phyloP scores from a whole-genome alignment of 345 rosid species.

The Carallia brachiata region DNA sequence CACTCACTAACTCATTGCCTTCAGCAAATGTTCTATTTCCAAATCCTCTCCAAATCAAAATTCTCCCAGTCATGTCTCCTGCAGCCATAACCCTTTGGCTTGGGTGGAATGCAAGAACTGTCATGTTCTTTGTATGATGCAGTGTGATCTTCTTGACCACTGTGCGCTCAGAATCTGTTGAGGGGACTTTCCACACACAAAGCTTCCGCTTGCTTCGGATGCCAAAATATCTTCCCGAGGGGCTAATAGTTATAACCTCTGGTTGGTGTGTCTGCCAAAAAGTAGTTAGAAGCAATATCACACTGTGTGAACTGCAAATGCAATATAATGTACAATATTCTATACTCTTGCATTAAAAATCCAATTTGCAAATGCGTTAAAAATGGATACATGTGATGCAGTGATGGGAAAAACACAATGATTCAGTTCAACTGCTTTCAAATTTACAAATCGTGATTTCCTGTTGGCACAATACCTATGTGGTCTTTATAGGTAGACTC shows the following conservation, averaged over 20 bases:
- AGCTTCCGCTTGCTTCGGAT: conserved; percentile 53
- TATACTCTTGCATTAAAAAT: too few relatives aligned
- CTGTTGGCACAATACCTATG: too few relatives aligned
- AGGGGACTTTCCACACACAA: conserved; percentile 71
- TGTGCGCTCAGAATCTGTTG: conserved; percentile 39
- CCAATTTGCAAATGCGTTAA: too few relatives aligned
- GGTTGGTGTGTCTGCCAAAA: conserved; percentile 59
- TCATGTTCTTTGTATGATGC: conserved; percentile 78
- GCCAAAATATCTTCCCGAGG: conserved; percentile 67
- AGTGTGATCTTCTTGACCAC: conserved; percentile 54
- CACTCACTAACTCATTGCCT: conserved; percentile 25
- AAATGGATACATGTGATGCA: too few relatives aligned
- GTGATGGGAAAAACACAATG: too few relatives aligned
- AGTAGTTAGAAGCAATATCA: conserved; percentile 2
- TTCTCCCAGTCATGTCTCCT: conserved; percentile 90
- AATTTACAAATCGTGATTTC: too few relatives aligned
- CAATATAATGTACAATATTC: neutral
- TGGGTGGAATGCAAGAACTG: conserved; percentile 78
- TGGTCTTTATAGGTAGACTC: too few relatives aligned
- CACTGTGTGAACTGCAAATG: neutral
- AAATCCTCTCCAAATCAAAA: conserved; percentile 83
- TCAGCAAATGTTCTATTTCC: conserved; percentile 54
- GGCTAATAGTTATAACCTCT: conserved; percentile 51
- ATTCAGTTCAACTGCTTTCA: too few relatives aligned
- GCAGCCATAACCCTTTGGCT: conserved; percentile 73